These are phyloP conservation scores for Apostasia ramifera DNA, from an alignment of 106 monocot species.

Conservation along the genomic window DNA sequence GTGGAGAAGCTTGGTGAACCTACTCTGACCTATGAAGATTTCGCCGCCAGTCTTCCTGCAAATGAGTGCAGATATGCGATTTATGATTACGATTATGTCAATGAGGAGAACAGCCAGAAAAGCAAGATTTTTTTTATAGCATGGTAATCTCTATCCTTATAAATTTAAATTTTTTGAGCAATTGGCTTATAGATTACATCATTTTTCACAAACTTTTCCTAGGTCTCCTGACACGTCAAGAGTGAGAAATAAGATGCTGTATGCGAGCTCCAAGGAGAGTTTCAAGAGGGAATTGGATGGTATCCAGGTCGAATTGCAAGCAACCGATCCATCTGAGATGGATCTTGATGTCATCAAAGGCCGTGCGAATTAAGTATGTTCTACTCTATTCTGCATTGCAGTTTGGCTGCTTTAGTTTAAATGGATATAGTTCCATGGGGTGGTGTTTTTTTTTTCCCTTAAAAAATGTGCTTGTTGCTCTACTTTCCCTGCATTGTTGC, in stretches of 20 bases:
- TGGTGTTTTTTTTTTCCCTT: neutral
- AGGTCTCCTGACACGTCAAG: conserved; percentile 10
- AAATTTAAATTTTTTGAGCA: neutral
- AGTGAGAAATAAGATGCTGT: conserved; percentile 10
- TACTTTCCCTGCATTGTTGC: no score
- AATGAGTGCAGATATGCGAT: conserved; percentile 14
- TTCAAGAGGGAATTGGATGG: conserved; percentile 12
- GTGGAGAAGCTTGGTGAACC: conserved; percentile 21
- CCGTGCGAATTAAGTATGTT: conserved; percentile 12
- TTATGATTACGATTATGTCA: conserved; percentile 26
- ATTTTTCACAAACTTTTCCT: neutral
- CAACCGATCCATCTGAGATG: conserved; percentile 17
- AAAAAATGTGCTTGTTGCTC: neutral
- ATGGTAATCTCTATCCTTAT: neutral
- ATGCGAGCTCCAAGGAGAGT: conserved; percentile 9
- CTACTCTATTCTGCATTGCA: neutral
- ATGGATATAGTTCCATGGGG: neutral
- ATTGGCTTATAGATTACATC: neutral
- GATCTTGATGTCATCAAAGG: conserved; percentile 16
- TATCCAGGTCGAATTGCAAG: conserved; percentile 5
- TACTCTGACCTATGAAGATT: conserved; percentile 13
- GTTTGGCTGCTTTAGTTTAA: neutral
- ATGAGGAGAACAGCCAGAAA: conserved; percentile 7
- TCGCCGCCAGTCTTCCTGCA: conserved; percentile 14
- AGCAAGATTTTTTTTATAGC: conserved; percentile 15